phyloP scores from a whole-genome alignment of 768 basidiomycete species.

The Lactarius psammicola region DNA sequence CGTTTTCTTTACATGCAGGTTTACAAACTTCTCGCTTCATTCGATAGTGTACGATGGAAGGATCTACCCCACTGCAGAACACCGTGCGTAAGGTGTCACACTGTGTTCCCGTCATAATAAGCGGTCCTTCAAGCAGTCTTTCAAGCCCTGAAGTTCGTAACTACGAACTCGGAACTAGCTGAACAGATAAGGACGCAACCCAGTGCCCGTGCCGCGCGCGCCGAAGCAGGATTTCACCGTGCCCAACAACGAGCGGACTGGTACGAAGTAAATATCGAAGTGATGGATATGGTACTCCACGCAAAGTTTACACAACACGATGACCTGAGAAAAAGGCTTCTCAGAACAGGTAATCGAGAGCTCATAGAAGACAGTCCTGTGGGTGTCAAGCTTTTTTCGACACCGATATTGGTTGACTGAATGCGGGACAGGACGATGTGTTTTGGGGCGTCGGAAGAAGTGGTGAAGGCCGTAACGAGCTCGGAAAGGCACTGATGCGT shows the following conservation, averaged over 20 bases:
- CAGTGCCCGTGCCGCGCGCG: conserved; percentile 21
- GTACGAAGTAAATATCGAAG: conserved; percentile 25
- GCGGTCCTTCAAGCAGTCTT: conserved; percentile 11
- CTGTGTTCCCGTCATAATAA: not conserved
- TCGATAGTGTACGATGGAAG: conserved; percentile 15
- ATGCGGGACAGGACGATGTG: conserved; percentile 35
- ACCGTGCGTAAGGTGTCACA: conserved; percentile 19
- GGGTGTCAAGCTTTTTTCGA: conserved; percentile 24
- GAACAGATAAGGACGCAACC: conserved; percentile 25
- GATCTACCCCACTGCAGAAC: conserved; percentile 27
- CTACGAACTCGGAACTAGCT: conserved; percentile 9
- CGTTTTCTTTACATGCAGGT: conserved; percentile 4
- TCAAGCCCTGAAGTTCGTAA: conserved; percentile 27
- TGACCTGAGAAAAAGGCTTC: conserved; percentile 37
- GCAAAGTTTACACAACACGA: conserved; percentile 45
- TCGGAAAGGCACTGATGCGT: conserved; percentile 43
- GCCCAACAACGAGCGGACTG: conserved; percentile 24
- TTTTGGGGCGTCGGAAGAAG: conserved; percentile 46
- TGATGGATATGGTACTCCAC: conserved; percentile 43
- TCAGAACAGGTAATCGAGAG: conserved; percentile 39
- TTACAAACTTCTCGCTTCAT: conserved; percentile 27
- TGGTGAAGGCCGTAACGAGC: conserved; percentile 41
- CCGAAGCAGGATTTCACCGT: conserved; percentile 22
- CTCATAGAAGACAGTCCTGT: conserved; percentile 40
- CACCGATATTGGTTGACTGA: conserved; percentile 28